Base-by-base conservation (phyloP, 2,329 filamentous ascomycete species). In the Scytalidium sp. region DNA sequence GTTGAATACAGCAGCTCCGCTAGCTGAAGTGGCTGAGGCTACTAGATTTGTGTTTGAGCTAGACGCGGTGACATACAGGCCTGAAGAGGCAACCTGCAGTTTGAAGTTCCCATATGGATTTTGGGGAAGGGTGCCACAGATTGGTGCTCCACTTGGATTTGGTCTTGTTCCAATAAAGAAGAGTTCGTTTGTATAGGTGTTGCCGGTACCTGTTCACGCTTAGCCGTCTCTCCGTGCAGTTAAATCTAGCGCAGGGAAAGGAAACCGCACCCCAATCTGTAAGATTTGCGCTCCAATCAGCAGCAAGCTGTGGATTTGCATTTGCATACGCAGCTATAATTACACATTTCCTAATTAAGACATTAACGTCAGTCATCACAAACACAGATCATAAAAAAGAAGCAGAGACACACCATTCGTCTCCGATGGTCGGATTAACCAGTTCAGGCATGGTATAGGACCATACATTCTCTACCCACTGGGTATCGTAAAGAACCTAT, bases 391-490 rank as follows among this genome's bases (percentile, higher is more conserved):
- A 8, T 7, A 17, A 19, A 22, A 45, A 47, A 15, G 47, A 56
- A 29, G 13, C 25, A 29, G 32, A 36, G 15, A n/a, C 32, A 36
- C 17, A 36, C 56, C 56, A 60, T 47, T 56, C 55, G 20, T 60
- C 58, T 19, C 52, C 51, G 43, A 59, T 56, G 15, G 46, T 23
- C 4, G 58, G 58, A 47, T 60, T 53, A 25, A 52, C 20, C 21
- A 59, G 50, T 46, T 60, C 58, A 29, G 50, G 45, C 41, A 52
- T 53, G 5, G 58, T 56, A 45, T 60, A 60, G 3, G 25, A 20
- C 58, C 58, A 60, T 13, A 60, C 52, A 41, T 60, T 60, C 42
- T 56, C 45, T 11, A 60, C 58, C 58, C 58, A 60, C 32, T 55
- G 25, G 7, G 45, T 36, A 36, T 60, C 58, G 19, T 59, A 60